Percentiles rank a stretch among this genome's conserved stretches.
These are phyloP conservation scores for Talaromyces piceae DNA, from an alignment of 2,329 filamentous ascomycete genomes.

Conservation along the genomic window DNA sequence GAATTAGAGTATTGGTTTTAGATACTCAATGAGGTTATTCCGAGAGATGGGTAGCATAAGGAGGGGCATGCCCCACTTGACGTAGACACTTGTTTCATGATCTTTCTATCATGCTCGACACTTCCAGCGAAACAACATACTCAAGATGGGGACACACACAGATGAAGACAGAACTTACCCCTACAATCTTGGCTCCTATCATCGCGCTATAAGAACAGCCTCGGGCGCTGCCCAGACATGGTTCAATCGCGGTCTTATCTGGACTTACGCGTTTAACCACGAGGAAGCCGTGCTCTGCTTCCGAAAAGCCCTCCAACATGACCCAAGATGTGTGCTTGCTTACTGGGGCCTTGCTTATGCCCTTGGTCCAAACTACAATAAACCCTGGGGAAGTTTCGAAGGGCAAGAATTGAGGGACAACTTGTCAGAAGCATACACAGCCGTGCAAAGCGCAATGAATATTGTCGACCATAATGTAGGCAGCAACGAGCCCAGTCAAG, in stretches of 20 bases:
- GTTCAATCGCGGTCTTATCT: constrained; percentile 66
- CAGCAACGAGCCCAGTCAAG: not conserved
- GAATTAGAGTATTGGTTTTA: not conserved
- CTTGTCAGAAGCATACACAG: constrained; percentile 45
- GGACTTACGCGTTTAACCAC: constrained; percentile 71
- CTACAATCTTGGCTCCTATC: constrained; percentile 54
- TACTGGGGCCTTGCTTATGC: constrained; percentile 46
- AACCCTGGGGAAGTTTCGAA: constrained; percentile 45
- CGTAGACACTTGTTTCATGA: not conserved
- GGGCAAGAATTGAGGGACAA: constrained; percentile 30
- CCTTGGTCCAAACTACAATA: constrained; percentile 47
- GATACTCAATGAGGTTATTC: not conserved
- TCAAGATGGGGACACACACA: not conserved
- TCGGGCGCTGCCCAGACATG: constrained; percentile 51
- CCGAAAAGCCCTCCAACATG: constrained; percentile 34
- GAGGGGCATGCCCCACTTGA: not conserved
- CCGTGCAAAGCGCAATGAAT: constrained; percentile 45
- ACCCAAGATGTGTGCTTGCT: constrained; percentile 38
- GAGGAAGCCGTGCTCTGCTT: constrained; percentile 56
- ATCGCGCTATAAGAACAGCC: constrained; percentile 48
- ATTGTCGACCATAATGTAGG: not conserved
- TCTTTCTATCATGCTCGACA: not conserved
- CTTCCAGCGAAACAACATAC: not conserved
- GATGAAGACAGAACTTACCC: constrained; percentile 13
- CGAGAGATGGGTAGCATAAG: not conserved